Evolutionary conservation across 345 rosid species (phyloP).

Genomic region (Eucalyptus brandiana): DNA sequence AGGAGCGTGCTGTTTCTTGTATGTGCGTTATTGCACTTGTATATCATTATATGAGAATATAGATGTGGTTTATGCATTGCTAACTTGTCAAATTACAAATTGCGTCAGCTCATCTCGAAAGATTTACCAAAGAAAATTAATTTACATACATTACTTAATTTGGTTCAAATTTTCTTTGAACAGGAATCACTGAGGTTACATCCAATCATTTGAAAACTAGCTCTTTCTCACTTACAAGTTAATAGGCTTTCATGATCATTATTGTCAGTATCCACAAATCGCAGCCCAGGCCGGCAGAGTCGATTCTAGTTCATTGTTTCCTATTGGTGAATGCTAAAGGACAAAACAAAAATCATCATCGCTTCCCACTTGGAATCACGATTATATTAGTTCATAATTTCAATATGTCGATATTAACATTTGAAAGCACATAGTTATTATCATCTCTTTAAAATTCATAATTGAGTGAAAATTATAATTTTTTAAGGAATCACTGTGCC

Average conservation of each 20-base stretch:
- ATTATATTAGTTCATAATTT: background rate
- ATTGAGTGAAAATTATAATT: background rate
- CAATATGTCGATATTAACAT: rapidly evolving
- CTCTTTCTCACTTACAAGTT: background rate
- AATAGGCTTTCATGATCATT: background rate
- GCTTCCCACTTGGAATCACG: background rate
- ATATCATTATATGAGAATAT: background rate
- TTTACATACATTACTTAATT: too few relatives aligned
- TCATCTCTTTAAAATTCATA: background rate
- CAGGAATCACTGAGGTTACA: background rate
- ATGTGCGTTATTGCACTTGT: background rate
- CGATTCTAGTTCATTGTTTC: background rate
- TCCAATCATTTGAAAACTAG: background rate
- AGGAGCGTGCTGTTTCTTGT: background rate
- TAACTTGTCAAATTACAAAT: background rate
- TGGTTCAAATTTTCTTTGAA: background rate
- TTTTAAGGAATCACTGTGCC: background rate
- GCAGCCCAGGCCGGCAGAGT: background rate
- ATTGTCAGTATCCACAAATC: background rate
- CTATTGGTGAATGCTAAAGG: background rate
- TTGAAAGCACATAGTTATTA: background rate
- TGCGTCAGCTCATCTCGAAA: background rate
- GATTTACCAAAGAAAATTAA: background rate
- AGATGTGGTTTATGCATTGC: background rate
- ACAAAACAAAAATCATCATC: background rate